These are phyloP conservation scores for Malbranchea zuffiana DNA, from an alignment of 2,329 filamentous ascomycete species.

Conservation along the genomic window DNA sequence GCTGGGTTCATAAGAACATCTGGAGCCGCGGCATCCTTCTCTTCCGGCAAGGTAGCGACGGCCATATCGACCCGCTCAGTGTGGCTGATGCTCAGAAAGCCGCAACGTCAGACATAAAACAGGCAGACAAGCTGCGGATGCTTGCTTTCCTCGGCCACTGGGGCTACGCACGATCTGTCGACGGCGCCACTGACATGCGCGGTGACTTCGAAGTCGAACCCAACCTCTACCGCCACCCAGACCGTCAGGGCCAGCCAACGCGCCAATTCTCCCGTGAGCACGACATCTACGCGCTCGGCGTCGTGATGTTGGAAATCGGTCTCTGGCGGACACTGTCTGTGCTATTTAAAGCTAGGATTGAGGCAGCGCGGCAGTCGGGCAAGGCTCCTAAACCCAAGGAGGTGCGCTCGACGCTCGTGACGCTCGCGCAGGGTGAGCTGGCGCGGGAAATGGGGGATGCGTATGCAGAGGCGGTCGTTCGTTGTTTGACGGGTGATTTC, in stretches of 20 bases:
- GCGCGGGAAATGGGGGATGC: constrained; percentile 20
- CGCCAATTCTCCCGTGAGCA: constrained; percentile 22
- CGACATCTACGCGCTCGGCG: constrained; percentile 32
- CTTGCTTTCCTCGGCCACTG: constrained; percentile 21
- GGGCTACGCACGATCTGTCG: constrained; percentile 20
- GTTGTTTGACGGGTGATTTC: constrained; percentile 19
- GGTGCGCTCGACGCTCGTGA: constrained; percentile 16
- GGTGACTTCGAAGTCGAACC: constrained; percentile 20
- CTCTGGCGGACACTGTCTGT: constrained; percentile 23
- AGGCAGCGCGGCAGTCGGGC: constrained; percentile 18
- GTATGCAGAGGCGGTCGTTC: constrained; percentile 19
- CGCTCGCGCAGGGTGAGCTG: constrained; percentile 15
- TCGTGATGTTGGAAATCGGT: constrained; percentile 31
- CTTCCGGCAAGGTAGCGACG: constrained; percentile 13
- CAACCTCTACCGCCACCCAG: constrained; percentile 25
- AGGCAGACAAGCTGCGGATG: constrained; percentile 8
- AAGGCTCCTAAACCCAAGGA: constrained; percentile 17
- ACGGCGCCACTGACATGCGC: constrained; percentile 19
- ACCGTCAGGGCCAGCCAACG: constrained; percentile 22
- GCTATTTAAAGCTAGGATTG: constrained; percentile 20
- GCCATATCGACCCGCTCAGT: neutral
- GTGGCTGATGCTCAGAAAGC: neutral
- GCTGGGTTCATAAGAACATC: constrained; percentile 24
- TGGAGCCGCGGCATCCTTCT: constrained; percentile 23
- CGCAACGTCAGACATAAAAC: constrained; percentile 1